Conservation (phyloP, 768 basidiomycete species). For the Xerocomellus chrysenteron region DNA sequence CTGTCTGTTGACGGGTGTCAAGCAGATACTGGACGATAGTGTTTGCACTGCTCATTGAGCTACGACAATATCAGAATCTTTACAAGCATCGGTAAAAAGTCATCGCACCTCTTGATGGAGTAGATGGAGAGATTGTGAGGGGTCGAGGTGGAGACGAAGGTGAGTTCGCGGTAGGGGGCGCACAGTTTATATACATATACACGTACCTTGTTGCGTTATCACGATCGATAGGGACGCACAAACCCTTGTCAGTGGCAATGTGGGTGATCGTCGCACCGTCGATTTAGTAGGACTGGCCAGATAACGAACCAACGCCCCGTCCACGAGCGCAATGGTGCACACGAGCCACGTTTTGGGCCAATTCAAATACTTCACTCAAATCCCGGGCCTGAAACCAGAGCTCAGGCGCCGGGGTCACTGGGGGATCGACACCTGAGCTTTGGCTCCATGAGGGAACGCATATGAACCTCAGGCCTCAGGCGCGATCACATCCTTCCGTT, state of each 20-base stretch:
- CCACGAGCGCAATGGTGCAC: background rate
- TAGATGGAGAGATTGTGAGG: too few relatives aligned
- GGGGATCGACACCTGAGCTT: too few relatives aligned
- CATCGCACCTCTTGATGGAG: too few relatives aligned
- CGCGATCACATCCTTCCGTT: too few relatives aligned
- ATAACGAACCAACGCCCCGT: background rate
- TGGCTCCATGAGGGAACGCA: conserved; percentile 22
- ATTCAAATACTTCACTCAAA: background rate
- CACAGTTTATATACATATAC: background rate
- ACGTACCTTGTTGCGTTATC: background rate
- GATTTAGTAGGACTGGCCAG: background rate
- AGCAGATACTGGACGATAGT: conserved; percentile 4
- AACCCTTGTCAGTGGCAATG: conserved; percentile 38
- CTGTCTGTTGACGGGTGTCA: background rate
- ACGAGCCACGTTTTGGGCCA: background rate
- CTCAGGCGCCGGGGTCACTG: too few relatives aligned
- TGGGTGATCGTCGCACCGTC: conserved; percentile 34
- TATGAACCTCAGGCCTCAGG: background rate
- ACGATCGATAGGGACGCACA: background rate
- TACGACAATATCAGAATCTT: background rate
- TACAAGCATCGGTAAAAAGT: too few relatives aligned
- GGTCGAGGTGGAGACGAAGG: conserved; percentile 57
- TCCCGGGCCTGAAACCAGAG: background rate
- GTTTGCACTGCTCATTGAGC: conserved; percentile 9
- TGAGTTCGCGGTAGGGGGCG: conserved; percentile 39